Evolutionary conservation across 2,329 filamentous ascomycete species (phyloP).

Genomic region (Cadophora sp.): DNA sequence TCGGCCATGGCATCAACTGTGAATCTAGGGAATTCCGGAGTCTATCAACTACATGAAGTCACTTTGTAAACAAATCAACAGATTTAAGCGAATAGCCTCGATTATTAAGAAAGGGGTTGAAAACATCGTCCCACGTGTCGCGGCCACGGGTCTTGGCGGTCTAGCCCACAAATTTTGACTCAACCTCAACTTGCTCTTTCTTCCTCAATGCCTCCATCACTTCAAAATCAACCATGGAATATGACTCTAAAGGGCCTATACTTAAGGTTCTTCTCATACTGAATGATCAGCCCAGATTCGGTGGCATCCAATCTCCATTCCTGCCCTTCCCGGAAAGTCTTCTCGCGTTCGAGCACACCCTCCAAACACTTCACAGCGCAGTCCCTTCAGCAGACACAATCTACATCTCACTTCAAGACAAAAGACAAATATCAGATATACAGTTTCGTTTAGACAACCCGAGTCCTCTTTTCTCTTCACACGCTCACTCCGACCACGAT

Average conservation of each 20-base stretch:
- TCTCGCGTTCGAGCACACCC: constrained; percentile 43
- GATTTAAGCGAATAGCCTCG: no score
- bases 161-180: neutral
- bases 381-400: constrained; percentile 38
- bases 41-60: neutral
- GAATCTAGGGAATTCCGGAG: neutral
- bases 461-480: neutral
- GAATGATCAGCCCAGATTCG: constrained; percentile 45
- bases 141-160: neutral
- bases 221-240: constrained; percentile 16
- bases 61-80: no score
- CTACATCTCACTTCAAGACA: constrained; percentile 37
- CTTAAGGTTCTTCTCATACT: constrained; percentile 43
- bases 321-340: constrained; percentile 41
- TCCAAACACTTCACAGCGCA: constrained; percentile 38
- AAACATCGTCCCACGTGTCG: neutral
- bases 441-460: constrained; percentile 1
- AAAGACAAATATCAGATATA: constrained; percentile 20
- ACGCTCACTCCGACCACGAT: constrained; percentile 13
- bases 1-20: neutral
- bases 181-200: neutral
- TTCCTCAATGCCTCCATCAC: neutral
- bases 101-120: neutral
- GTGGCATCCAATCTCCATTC: constrained; percentile 45
- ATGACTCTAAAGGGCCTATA: constrained; percentile 16